Conservation (phyloP, 805 yeast genomes). For the Candida maesae region DNA sequence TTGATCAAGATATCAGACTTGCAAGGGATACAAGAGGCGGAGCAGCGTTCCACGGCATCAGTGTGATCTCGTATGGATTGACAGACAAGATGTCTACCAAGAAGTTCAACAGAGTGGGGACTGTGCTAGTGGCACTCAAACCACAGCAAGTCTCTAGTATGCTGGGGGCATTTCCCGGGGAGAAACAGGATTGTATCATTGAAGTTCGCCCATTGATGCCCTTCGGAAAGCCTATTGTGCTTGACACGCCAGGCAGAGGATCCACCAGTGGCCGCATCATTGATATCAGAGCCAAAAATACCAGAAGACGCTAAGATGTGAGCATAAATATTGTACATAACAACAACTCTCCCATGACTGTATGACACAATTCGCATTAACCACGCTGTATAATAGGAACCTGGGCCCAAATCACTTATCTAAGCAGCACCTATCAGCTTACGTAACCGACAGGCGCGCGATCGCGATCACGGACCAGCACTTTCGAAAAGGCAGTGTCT, state of each 20-base stretch:
- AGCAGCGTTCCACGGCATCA: conserved; percentile 12
- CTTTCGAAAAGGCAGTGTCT: not conserved
- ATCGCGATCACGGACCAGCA: not conserved
- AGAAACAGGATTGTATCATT: conserved; percentile 8
- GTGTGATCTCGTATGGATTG: conserved; percentile 19
- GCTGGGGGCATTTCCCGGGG: conserved; percentile 2
- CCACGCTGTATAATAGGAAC: not conserved
- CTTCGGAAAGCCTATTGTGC: conserved; percentile 11
- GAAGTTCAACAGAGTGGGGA: conserved; percentile 13
- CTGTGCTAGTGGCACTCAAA: conserved; percentile 16
- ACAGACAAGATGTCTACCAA: conserved; percentile 11
- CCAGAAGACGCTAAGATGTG: conserved; percentile 1
- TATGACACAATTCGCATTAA: no score
- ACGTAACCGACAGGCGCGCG: not conserved
- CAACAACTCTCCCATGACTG: not conserved
- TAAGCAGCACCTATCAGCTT: not conserved
- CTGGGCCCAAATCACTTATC: not conserved
- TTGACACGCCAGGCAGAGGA: conserved; percentile 12
- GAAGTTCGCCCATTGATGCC: conserved; percentile 18
- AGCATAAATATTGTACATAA: not conserved
- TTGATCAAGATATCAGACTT: conserved; percentile 21
- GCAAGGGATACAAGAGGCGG: conserved; percentile 9
- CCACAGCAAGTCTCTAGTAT: conserved; percentile 11
- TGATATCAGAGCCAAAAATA: conserved; percentile 20
- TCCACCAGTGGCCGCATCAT: conserved; percentile 13